Percentiles rank a stretch among this genome's conserved stretches.
phyloP scores from a whole-genome alignment of 495 filamentous ascomycete species.

The Aspergillus avenaceus region DNA sequence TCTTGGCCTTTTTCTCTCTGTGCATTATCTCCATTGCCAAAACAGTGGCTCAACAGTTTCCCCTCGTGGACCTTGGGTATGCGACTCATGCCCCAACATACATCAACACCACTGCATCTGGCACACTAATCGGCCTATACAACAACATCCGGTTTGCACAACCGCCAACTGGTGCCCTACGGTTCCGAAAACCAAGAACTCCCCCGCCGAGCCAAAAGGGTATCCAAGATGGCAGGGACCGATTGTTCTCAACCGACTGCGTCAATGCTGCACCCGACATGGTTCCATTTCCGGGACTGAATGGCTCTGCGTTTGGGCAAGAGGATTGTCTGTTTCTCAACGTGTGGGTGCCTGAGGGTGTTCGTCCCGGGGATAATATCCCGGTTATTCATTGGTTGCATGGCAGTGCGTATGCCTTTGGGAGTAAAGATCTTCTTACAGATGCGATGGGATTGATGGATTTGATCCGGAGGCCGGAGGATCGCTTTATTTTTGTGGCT shows the following conservation, averaged over 20 bases:
- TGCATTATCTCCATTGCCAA: no score
- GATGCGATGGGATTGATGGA: neutral
- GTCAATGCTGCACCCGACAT: neutral
- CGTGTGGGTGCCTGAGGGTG: slow-evolving; percentile 28
- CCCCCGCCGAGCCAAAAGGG: slow-evolving; percentile 20
- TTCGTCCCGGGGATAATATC: neutral
- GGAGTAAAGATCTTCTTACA: neutral
- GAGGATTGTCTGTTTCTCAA: slow-evolving; percentile 50
- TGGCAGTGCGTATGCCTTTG: neutral
- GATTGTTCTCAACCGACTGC: neutral
- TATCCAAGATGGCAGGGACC: slow-evolving; percentile 23
- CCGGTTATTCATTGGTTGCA: slow-evolving; percentile 2
- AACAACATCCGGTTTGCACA: slow-evolving; percentile 48
- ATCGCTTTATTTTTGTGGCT: slow-evolving; percentile 54
- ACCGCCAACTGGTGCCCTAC: slow-evolving; percentile 41
- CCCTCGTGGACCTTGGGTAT: neutral
- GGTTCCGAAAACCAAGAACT: slow-evolving; percentile 39
- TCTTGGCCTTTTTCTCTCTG: no score
- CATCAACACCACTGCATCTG: neutral
- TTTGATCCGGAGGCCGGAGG: neutral
- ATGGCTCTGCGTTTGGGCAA: neutral
- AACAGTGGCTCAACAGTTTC: neutral
- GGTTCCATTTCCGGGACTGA: neutral
- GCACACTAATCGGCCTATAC: slow-evolving; percentile 19
- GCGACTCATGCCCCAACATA: neutral